phyloP scores from a whole-genome alignment of 768 basidiomycete genomes.

The Russula sp. region DNA sequence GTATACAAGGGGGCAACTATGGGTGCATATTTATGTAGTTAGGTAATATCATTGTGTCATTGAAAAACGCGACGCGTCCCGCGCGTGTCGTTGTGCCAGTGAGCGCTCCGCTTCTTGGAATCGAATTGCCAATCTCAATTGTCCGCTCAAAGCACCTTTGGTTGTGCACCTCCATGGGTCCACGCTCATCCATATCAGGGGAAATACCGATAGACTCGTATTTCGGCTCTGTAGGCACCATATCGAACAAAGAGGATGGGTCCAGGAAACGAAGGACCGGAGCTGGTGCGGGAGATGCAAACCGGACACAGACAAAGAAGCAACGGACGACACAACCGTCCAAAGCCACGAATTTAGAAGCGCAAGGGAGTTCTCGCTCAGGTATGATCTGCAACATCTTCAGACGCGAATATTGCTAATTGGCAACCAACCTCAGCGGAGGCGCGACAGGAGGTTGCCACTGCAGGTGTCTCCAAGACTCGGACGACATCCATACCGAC shows the following conservation, averaged over 20 bases:
- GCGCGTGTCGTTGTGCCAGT: too few relatives aligned
- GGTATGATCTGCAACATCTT: background rate
- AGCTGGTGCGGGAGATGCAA: background rate
- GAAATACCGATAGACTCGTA: conserved; percentile 24
- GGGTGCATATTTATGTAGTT: background rate
- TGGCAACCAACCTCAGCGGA: background rate
- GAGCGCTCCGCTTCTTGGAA: conserved; percentile 1
- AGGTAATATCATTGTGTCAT: too few relatives aligned
- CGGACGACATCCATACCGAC: conserved; percentile 18
- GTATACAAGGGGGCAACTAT: background rate
- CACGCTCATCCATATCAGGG: conserved; percentile 24
- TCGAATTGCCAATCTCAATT: background rate
- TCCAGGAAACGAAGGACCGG: conserved; percentile 18
- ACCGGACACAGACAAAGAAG: conserved; percentile 11
- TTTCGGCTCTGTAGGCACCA: conserved; percentile 4
- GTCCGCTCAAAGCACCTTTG: background rate
- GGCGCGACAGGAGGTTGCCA: background rate
- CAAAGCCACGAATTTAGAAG: background rate
- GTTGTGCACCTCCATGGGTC: conserved; percentile 9
- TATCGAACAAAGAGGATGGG: conserved; percentile 13
- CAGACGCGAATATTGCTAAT: background rate
- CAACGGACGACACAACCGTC: background rate
- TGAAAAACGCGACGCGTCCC: too few relatives aligned
- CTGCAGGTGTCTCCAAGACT: background rate
- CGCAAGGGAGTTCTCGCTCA: background rate